phyloP scores from a whole-genome alignment of 169 alveolate genomes.

The Eimeria necatrix region DNA sequence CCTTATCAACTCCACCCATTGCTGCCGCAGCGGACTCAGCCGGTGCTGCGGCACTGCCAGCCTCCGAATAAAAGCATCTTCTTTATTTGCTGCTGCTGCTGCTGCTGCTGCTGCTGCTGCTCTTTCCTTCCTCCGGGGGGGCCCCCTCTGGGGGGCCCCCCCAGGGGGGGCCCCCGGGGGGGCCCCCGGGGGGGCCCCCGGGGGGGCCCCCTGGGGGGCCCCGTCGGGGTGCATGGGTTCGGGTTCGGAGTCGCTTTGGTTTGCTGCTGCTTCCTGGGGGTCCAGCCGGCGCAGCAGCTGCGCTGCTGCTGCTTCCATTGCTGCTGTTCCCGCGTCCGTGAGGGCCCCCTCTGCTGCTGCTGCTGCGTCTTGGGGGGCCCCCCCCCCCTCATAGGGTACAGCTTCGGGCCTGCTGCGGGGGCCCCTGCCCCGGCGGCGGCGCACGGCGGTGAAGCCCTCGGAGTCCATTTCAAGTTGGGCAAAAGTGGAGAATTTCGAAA shows the following conservation, averaged over 20 bases:
- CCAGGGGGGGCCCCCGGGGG: not conserved
- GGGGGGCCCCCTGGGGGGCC: not conserved
- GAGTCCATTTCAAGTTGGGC: not conserved
- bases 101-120: not conserved
- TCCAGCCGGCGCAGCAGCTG: not conserved
- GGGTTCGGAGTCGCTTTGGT: not conserved
- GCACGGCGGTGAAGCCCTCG: not conserved
- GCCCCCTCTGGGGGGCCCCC: not conserved
- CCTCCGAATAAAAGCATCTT: slow-evolving; percentile 64
- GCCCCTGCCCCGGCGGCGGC: slow-evolving; percentile 8
- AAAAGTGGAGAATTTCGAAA: no score
- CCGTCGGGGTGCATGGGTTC: not conserved
- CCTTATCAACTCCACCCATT: slow-evolving; percentile 95
- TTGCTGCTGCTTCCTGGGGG: not conserved
- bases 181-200: not conserved
- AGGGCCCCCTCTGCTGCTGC: slow-evolving; percentile 19
- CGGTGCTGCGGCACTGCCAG: slow-evolving; percentile 94
- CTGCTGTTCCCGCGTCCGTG: not conserved
- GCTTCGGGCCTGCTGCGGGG: slow-evolving; percentile 30
- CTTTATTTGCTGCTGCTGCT: not conserved
- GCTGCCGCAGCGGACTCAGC: slow-evolving; percentile 93
- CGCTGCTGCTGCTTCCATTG: not conserved
- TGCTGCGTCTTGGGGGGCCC: not conserved
- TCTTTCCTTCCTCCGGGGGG: not conserved
- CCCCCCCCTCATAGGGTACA: slow-evolving; percentile 30